Base-by-base conservation (phyloP, 306 rosid species). In the Macrotyloma uniflorum region DNA sequence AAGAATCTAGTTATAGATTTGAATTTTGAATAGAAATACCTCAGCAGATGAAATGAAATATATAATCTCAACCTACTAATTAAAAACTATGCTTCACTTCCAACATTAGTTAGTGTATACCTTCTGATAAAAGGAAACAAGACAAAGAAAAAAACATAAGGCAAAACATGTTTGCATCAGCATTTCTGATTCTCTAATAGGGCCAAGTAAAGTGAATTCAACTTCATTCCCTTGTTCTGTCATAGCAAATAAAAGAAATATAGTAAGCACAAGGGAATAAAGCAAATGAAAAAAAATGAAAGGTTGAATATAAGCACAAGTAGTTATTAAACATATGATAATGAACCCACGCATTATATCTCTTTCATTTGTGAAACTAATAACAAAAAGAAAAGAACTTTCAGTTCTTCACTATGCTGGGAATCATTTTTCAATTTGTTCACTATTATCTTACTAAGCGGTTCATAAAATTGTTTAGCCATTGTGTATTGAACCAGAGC, bases 61-160 rank as follows among this genome's bases (percentile, higher is more conserved):
- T 28, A 42, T 43, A 49, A 24, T 47, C 0, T 4, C 33, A 43
- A 62, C 12, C 69, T 51, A 43, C 11, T 12, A 49, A 23, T 43
- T 69, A 53, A 40, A 84, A 69, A 54, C 22, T 24, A n/a, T 68
- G 58, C 24, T 75, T 18, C 72, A 57, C 58, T 49, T 30, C 88
- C 85, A 79, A 75, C 84, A 74, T 43, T 45, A 74, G 28, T 13
- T 83, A 67, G 86, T 83, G 86, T 78, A 26, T 74, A 19, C 72
- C 43, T 57, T 66, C 67, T 24, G 59, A 64, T 70, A 59, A 55
- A 61, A 67, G 11, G 67, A 83, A 65, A 77, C 22, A 23, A 45
- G 5, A 71, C 20, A 63, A 14, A 43, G 10, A 35, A 24, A 35
- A 83, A 83, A 55, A 6, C 63, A 46, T 78, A 71, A 78, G 67